Percentiles rank a stretch among this genome's conserved stretches.
Conservation (phyloP, 1,284 basidiomycete genomes). For the Chalciporus piperatoides region DNA sequence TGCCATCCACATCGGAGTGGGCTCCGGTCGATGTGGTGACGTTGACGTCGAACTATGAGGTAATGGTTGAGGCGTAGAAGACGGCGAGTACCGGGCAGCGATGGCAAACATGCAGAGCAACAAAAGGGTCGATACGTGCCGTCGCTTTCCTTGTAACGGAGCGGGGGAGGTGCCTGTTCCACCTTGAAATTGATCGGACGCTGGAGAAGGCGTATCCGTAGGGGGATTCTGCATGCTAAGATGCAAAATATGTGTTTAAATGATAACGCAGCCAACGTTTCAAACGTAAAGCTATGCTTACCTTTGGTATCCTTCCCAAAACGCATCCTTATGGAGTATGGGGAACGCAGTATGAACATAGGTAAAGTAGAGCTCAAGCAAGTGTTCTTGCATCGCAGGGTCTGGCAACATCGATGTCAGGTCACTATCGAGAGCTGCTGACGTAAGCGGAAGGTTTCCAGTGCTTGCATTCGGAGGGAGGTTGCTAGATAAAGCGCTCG, state of each 20-base stretch:
- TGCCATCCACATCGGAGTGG: constrained; percentile 78
- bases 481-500: constrained; percentile 7
- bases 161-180: constrained; percentile 32
- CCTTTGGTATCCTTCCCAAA: constrained; percentile 58
- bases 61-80: constrained; percentile 36
- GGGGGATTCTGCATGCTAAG: constrained; percentile 26
- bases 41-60: constrained; percentile 31
- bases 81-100: constrained; percentile 63
- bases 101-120: constrained; percentile 76
- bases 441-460: constrained; percentile 13
- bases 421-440: constrained; percentile 36
- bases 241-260: background rate
- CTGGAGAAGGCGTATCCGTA: constrained; percentile 30
- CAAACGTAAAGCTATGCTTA: constrained; percentile 29
- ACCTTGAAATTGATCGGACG: constrained; percentile 27
- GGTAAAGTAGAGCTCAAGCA: constrained; percentile 73
- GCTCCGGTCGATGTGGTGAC: constrained; percentile 40
- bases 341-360: constrained; percentile 76
- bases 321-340: constrained; percentile 66
- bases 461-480: constrained; percentile 2
- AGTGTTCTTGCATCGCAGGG: constrained; percentile 54
- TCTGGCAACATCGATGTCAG: constrained; percentile 46
- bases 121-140: constrained; percentile 61
- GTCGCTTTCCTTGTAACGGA: constrained; percentile 39
- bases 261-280: background rate